These are phyloP conservation scores for Apiospora marii DNA, from an alignment of 2,329 filamentous ascomycete species.

Conservation along the genomic window DNA sequence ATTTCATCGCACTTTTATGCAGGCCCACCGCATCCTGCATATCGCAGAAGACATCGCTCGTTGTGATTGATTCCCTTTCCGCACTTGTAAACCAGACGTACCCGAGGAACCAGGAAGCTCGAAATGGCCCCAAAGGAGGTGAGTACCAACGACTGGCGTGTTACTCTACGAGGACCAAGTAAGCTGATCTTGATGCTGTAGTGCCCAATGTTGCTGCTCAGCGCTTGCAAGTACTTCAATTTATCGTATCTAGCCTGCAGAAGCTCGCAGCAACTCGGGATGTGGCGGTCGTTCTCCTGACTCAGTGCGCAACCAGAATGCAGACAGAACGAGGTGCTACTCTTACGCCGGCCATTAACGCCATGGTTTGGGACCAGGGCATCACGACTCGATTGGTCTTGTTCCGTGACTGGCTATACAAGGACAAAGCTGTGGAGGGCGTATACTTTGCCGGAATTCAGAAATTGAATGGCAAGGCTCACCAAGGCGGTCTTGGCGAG, in stretches of 20 bases:
- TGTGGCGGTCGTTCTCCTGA: conserved; percentile 77
- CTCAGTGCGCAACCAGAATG: conserved; percentile 84
- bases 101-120: conserved; percentile 62
- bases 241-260: conserved; percentile 73
- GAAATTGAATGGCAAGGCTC: conserved; percentile 65
- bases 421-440: conserved; percentile 53
- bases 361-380: conserved; percentile 80
- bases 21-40: conserved; percentile 71
- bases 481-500: conserved; percentile 49
- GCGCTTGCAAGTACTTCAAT: conserved; percentile 62
- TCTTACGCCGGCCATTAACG: conserved; percentile 77
- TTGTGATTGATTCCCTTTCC: conserved; percentile 82
- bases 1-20: conserved; percentile 78
- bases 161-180: conserved; percentile 20
- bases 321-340: conserved; percentile 71
- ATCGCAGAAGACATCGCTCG: conserved; percentile 67
- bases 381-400: conserved; percentile 77
- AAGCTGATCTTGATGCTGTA: conserved; percentile 33
- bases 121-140: conserved; percentile 46
- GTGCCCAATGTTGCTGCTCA: conserved; percentile 49
- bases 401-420: conserved; percentile 78
- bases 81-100: conserved; percentile 80
- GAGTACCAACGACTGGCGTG: conserved; percentile 44
- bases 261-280: conserved; percentile 78
- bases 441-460: conserved; percentile 69